phyloP scores from a whole-genome alignment of 148 eudicot species.

The Chenopodium quinoa region DNA sequence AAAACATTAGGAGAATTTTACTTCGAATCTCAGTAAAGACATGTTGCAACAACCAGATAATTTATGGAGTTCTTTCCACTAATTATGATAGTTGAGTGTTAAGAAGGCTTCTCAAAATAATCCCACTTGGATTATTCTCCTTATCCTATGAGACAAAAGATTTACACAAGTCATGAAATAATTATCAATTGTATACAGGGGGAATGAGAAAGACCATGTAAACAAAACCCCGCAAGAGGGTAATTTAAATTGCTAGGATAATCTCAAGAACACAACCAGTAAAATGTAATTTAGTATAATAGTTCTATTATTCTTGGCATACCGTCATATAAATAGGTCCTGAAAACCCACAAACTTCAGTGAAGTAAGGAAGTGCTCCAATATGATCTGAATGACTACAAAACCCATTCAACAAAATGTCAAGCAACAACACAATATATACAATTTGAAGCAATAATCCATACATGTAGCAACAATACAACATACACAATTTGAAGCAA shows the following conservation, averaged over 20 bases:
- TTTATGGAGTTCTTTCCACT: neutral
- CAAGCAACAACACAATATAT: neutral
- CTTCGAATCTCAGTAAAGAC: neutral
- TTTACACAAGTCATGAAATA: neutral
- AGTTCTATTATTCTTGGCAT: neutral
- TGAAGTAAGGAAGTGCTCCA: constrained; percentile 92
- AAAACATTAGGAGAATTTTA: neutral
- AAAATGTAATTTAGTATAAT: neutral
- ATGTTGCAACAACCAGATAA: neutral
- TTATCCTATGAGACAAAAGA: neutral
- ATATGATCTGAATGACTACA: constrained; percentile 88
- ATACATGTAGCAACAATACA: too few relatives aligned
- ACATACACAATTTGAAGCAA: too few relatives aligned
- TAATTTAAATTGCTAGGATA: neutral
- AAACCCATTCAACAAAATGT: neutral
- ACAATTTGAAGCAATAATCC: too few relatives aligned
- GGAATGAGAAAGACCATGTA: neutral
- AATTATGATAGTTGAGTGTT: neutral
- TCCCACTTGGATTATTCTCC: neutral
- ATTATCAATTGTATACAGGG: neutral
- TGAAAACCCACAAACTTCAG: constrained; percentile 88
- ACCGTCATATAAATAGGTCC: constrained; percentile 99
- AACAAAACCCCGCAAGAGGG: neutral
- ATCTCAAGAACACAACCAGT: neutral
- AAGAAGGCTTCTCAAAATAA: neutral